Conservation (phyloP, 1,139 yeast species). For the Kazachstania sp. region DNA sequence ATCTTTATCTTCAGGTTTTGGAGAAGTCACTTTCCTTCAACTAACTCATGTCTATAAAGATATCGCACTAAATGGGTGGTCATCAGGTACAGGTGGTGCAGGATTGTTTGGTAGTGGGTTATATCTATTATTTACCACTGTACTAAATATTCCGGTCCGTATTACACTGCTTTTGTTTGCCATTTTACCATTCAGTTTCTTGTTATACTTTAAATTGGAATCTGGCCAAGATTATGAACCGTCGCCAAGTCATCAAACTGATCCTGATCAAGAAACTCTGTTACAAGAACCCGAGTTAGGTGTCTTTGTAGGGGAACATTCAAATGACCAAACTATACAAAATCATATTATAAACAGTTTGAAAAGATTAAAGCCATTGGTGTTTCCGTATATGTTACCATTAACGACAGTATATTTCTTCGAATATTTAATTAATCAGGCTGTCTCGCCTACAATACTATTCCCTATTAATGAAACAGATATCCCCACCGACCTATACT, state of each 20-base stretch:
- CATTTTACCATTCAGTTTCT: conserved; percentile 40
- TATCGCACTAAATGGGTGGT: conserved; percentile 70
- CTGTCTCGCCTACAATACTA: conserved; percentile 76
- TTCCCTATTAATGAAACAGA: conserved; percentile 58
- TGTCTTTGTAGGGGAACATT: neutral
- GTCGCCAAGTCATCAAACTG: neutral
- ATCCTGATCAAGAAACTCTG: neutral
- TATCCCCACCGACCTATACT: conserved; percentile 18
- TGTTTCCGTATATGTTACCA: conserved; percentile 75
- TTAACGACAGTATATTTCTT: conserved; percentile 72
- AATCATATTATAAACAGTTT: conserved; percentile 27
- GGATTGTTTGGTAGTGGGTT: conserved; percentile 72
- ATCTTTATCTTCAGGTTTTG: conserved; percentile 77
- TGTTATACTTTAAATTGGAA: conserved; percentile 34
- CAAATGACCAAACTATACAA: neutral
- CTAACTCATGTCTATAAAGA: conserved; percentile 63
- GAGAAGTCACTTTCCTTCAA: conserved; percentile 82
- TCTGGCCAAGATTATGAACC: conserved; percentile 6
- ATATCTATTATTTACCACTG: conserved; percentile 48
- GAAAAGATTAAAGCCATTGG: conserved; percentile 40
- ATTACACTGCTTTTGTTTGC: conserved; percentile 42
- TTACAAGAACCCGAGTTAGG: neutral
- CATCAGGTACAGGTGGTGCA: conserved; percentile 94
- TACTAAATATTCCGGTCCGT: conserved; percentile 40
- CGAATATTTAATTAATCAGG: conserved; percentile 87